phyloP scores from a whole-genome alignment of 345 rosid genomes.

The Heritiera littoralis region DNA sequence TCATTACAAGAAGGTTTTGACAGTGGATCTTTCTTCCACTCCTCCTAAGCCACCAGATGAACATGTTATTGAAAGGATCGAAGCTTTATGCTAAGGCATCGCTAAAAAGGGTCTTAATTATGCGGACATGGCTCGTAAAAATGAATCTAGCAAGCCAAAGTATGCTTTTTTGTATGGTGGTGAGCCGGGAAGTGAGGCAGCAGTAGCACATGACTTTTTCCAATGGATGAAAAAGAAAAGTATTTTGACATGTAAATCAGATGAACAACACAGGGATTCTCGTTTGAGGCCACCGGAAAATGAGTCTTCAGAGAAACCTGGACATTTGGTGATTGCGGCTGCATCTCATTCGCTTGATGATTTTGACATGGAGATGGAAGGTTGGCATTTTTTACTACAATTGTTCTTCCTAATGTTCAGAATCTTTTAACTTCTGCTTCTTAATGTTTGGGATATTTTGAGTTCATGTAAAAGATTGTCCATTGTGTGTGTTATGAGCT shows the following conservation, averaged over 20 bases:
- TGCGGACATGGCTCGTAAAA: slow-evolving; percentile 6
- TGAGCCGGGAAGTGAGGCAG: neutral
- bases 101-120: slow-evolving; percentile 9
- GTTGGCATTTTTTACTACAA: slow-evolving; percentile 33
- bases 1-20: slow-evolving; percentile 16
- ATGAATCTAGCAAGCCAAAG: neutral
- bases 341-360: slow-evolving; percentile 38
- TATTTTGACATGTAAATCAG: slow-evolving; percentile 14
- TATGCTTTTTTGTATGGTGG: slow-evolving; percentile 15
- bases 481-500: neutral
- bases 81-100: neutral
- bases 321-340: slow-evolving; percentile 20
- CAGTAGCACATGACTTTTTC: slow-evolving; percentile 9
- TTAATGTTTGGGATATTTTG: neutral
- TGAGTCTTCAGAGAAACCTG: slow-evolving; percentile 17
- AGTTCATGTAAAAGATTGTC: neutral
- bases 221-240: slow-evolving; percentile 1
- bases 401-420: slow-evolving; percentile 17
- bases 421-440: neutral
- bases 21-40: slow-evolving; percentile 14
- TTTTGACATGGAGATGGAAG: slow-evolving; percentile 96
- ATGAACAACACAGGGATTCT: slow-evolving; percentile 17
- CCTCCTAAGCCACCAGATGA: slow-evolving; percentile 4
- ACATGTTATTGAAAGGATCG: slow-evolving; percentile 15
- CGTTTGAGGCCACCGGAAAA: slow-evolving; percentile 26